These are phyloP conservation scores for Teunomyces kruisii DNA, from an alignment of 805 yeast genomes.

Conservation along the genomic window DNA sequence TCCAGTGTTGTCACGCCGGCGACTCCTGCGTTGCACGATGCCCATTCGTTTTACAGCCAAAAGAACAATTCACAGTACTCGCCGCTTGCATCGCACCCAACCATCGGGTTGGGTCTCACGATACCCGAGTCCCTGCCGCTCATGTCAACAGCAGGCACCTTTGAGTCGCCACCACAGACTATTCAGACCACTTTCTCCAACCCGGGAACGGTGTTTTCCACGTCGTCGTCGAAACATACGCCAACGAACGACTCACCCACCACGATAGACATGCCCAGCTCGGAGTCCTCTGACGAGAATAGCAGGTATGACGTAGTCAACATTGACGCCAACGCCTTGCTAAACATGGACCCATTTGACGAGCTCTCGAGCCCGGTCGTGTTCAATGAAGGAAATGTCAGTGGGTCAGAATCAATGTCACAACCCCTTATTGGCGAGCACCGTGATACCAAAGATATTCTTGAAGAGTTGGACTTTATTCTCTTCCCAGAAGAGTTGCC, in stretches of 20 bases:
- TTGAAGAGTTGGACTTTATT: not conserved
- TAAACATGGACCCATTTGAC: constrained; percentile 12
- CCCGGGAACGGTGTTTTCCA: not conserved
- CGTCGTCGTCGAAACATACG: not conserved
- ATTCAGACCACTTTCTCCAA: not conserved
- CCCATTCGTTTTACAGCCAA: not conserved
- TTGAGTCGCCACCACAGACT: not conserved
- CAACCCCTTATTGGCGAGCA: no score
- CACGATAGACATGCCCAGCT: constrained; percentile 12
- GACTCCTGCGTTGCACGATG: not conserved
- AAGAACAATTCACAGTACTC: constrained; percentile 1
- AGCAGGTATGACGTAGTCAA: not conserved
- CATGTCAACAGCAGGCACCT: not conserved
- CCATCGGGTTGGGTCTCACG: constrained; percentile 6
- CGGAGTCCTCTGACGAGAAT: constrained; percentile 5
- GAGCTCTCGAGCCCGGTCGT: constrained; percentile 1
- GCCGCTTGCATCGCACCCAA: not conserved
- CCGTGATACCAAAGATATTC: not conserved
- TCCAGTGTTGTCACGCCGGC: not conserved
- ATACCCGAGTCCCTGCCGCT: not conserved
- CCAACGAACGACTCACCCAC: constrained; percentile 11
- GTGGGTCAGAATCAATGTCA: not conserved
- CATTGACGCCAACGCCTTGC: constrained; percentile 11
- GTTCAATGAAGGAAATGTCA: not conserved
- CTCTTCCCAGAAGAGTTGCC: not conserved